Evolutionary conservation across 1,284 basidiomycete genomes (phyloP), one percentile per base, ranked within the genome.

Genomic region (Coniferiporia weirii): DNA sequence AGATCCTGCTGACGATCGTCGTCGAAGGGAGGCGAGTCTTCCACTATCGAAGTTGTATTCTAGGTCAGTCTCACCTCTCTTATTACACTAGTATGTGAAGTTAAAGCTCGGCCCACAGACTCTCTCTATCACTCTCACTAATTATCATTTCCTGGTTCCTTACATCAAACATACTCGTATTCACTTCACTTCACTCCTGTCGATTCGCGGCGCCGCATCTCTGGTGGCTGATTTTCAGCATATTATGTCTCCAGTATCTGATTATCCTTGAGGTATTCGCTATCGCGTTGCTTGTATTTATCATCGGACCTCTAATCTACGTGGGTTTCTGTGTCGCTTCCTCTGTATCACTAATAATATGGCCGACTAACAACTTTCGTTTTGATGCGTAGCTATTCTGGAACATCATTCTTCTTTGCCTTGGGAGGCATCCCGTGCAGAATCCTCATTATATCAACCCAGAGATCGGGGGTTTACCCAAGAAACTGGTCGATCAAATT

Each of bases 171-270:
- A 84, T 91, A 34, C 74, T 92, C 59, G 79, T 83, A 61, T 91
- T 90, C 66, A 87, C 85, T 12, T 86, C 87, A 9, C 73, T 89
- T 35, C 76, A 84, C 64, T 80, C 82, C 10, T 92, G 89, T 62
- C 84, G 89, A 19, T 71, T 76, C 60, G 76, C 84, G 0, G 80
- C 89, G 7, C 89, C 89, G 4, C 85, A 91, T 65, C 72, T 92
- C 36, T 92, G 89, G 89, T 92, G 87, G 87, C 78, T 91, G 45
- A 82, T 81, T 38, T 91, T 92, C 69, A 84, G 80, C 40, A 83
- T 92, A 63, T 73, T 91, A n/a, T 85, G 85, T 71, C 81, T 88
- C 52, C 84, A 89, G 73, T 92, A 91, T 67, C 66, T 91, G 55
- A 82, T 85, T 75, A 79, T 85, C 19, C 72, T 89, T 46, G 89